Base-by-base conservation (phyloP, 805 yeast species). In the Candida parachauliodes region DNA sequence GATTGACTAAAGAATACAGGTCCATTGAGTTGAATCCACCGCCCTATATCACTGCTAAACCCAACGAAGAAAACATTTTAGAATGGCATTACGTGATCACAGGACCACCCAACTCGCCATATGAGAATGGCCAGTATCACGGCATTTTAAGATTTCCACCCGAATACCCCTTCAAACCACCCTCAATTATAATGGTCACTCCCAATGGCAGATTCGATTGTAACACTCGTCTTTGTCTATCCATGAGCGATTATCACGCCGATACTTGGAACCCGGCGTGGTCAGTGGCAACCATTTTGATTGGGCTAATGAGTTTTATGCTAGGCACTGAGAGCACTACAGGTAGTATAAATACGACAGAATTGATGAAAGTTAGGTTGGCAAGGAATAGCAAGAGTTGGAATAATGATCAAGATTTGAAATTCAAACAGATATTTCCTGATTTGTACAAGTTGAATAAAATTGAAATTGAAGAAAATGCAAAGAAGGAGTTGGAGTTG, bases 211-310 rank as follows among this genome's bases (percentile, higher is more conserved):
- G 96, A 35, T 89, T 89, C 57, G 77, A 79, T 41, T 75, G 88
- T 40, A 86, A 86, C 56, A 80, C 88, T 3, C 68, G 96, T 34
- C 70, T 89, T 19, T 89, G 98, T 62, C 67, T 89, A 34, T 80
- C 89, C n/a, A 88, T 89, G 83, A 82, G 94, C 51, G 97, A 89
- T 62, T 89, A 79, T 59, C 98, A 89, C 51, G 96, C 96, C 3
- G 93, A 88, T 57, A 68, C 83, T 1, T 89, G 98, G 98, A 88
- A 89, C 58, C 97, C 98, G 1, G 88, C 95, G 5, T 89, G 97
- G 97, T 79, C 88, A 31, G 96, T 89, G 18, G 70, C 87, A 23
- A 88, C 97, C 0, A 89, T 89, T 15, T 69, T 89, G 49, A 85
- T 81, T 8, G 98, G 97, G 0, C 65, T 89, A 25, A 66, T 89